Conservation (phyloP, 2,329 filamentous ascomycete species). For the Lachnellula hyalina region DNA sequence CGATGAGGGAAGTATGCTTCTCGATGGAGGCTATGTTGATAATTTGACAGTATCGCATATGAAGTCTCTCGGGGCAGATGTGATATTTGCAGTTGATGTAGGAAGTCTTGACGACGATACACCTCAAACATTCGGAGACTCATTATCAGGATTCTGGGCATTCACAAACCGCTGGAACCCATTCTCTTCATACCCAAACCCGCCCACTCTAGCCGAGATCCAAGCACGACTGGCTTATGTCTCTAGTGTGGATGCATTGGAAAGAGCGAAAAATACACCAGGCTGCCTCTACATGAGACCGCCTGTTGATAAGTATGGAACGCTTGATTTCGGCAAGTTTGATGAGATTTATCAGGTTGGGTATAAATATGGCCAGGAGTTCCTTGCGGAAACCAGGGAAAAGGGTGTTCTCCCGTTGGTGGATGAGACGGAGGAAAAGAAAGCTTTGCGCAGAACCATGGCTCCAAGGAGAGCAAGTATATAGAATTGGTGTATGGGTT, state of each 20-base stretch:
- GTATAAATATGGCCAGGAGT: constrained; percentile 79
- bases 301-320: constrained; percentile 88
- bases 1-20: constrained; percentile 92
- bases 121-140: constrained; percentile 90
- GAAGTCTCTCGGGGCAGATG: constrained; percentile 87
- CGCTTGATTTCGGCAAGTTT: constrained; percentile 93
- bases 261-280: constrained; percentile 83
- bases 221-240: constrained; percentile 94
- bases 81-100: constrained; percentile 94
- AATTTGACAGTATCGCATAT: constrained; percentile 96
- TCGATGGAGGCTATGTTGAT: constrained; percentile 95
- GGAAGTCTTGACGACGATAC: constrained; percentile 87
- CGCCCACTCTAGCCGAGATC: constrained; percentile 91
- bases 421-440: constrained; percentile 72
- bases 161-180: constrained; percentile 96
- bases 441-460: constrained; percentile 70
- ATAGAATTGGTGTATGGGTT: constrained; percentile 31
- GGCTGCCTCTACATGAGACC: constrained; percentile 97
- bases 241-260: constrained; percentile 86
- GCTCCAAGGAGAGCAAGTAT: constrained; percentile 76
- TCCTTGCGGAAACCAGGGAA: constrained; percentile 68
- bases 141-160: constrained; percentile 91
- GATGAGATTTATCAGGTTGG: constrained; percentile 93
- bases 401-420: constrained; percentile 68
- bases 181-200: constrained; percentile 82